Percentiles rank a stretch among this genome's conserved stretches.
phyloP scores from a whole-genome alignment of 2,329 filamentous ascomycete genomes.

The Alternaria brassicae region DNA sequence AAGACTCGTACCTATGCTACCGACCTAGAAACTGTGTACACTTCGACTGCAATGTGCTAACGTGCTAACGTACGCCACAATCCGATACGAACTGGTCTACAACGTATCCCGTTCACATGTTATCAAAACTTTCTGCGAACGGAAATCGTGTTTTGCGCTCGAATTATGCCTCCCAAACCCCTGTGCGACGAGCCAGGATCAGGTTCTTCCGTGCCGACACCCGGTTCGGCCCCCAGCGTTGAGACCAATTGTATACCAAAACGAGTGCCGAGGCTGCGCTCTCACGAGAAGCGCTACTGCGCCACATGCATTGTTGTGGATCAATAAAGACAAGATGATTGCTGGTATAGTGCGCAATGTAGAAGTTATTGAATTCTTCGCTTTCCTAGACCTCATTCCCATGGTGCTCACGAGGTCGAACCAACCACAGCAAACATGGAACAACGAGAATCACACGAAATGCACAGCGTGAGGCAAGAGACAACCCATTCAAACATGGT shows the following conservation, averaged over 20 bases:
- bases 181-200: background rate
- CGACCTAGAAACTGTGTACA: background rate
- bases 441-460: background rate
- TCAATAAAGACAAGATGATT: background rate
- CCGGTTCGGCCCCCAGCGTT: background rate
- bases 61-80: background rate
- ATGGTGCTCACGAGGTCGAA: background rate
- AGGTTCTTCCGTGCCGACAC: background rate
- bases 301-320: background rate
- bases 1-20: background rate
- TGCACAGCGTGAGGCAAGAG: background rate
- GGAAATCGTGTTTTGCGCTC: background rate
- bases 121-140: background rate
- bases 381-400: background rate
- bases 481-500: background rate
- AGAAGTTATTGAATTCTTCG: background rate
- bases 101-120: background rate
- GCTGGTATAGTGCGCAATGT: background rate
- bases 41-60: background rate
- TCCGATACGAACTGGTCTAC: background rate
- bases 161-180: background rate
- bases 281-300: background rate
- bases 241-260: background rate
- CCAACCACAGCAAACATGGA: background rate
- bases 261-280: background rate